phyloP scores from a whole-genome alignment of 257 asterid genomes.

The Salvia miltiorrhiza region DNA sequence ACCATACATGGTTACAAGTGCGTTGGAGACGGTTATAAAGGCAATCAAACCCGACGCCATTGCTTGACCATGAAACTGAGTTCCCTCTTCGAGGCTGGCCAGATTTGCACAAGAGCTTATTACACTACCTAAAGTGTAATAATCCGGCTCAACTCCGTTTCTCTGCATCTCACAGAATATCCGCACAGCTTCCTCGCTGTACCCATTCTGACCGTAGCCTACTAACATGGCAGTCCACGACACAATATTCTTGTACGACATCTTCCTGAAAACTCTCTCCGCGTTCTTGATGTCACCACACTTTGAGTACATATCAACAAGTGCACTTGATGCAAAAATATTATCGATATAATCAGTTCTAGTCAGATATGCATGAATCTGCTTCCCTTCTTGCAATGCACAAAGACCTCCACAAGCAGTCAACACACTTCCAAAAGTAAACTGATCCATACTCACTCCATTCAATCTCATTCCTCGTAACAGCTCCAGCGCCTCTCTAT shows the following conservation, averaged over 20 bases:
- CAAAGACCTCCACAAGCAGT: conserved; percentile 78
- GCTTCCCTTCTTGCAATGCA: conserved; percentile 68
- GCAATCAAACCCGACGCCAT: conserved; percentile 63
- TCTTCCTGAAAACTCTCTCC: conserved; percentile 55
- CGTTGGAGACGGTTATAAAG: conserved; percentile 74
- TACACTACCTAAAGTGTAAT: conserved; percentile 80
- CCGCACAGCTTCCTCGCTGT: conserved; percentile 77
- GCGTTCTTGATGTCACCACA: conserved; percentile 67
- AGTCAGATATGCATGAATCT: conserved; percentile 64
- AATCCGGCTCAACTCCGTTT: conserved; percentile 59
- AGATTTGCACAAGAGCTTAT: conserved; percentile 90
- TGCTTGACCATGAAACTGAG: conserved; percentile 77
- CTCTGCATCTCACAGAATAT: conserved; percentile 65
- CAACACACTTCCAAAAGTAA: conserved; percentile 78
- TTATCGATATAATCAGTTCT: conserved; percentile 57
- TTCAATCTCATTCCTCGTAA: conserved; percentile 62
- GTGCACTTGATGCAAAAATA: conserved; percentile 85
- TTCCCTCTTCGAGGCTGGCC: conserved; percentile 93
- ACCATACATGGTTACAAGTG: conserved; percentile 74
- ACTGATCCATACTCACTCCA: conserved; percentile 65
- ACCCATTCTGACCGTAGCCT: conserved; percentile 93
- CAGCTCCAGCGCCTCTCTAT: conserved; percentile 45
- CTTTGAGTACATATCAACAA: conserved; percentile 86
- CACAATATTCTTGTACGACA: conserved; percentile 61
- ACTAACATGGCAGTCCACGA: conserved; percentile 97